Conservation (phyloP, 768 basidiomycete genomes). For the Pleurotus cornucopiae region DNA sequence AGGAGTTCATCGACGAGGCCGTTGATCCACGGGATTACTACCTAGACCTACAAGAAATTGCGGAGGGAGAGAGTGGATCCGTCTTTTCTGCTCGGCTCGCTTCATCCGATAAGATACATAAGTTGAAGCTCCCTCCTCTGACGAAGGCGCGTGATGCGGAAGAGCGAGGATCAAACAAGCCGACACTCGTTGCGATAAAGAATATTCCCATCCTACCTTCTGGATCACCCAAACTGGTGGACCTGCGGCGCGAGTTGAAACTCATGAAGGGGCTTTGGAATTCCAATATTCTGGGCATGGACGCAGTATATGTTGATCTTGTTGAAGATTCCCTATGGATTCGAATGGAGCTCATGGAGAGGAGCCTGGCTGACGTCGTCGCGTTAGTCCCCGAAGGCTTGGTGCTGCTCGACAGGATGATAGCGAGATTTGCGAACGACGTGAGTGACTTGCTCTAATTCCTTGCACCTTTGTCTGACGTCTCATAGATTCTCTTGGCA, state of each 20-base stretch:
- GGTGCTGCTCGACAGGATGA: constrained; percentile 59
- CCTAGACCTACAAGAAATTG: constrained; percentile 69
- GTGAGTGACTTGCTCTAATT: constrained; percentile 39
- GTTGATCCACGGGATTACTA: constrained; percentile 64
- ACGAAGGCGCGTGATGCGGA: constrained; percentile 34
- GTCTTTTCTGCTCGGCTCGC: constrained; percentile 48
- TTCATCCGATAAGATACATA: constrained; percentile 29
- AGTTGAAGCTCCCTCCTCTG: constrained; percentile 34
- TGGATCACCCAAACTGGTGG: constrained; percentile 58
- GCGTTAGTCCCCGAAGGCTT: constrained; percentile 59
- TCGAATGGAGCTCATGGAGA: constrained; percentile 87
- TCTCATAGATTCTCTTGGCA: constrained; percentile 54
- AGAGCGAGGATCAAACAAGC: constrained; percentile 26
- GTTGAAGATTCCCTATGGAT: constrained; percentile 74
- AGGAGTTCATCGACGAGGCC: constrained; percentile 58
- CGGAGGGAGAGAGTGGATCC: constrained; percentile 78
- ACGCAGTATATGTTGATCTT: constrained; percentile 66
- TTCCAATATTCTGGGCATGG: constrained; percentile 61
- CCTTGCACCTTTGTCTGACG: constrained; percentile 8
- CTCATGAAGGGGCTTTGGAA: constrained; percentile 57
- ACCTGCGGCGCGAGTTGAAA: constrained; percentile 56
- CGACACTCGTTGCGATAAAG: constrained; percentile 71
- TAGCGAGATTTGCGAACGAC: constrained; percentile 75
- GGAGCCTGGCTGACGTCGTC: constrained; percentile 80
- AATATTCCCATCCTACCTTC: constrained; percentile 56